phyloP scores from a whole-genome alignment of 768 basidiomycete genomes.

The Leucocoprinus sp. region DNA sequence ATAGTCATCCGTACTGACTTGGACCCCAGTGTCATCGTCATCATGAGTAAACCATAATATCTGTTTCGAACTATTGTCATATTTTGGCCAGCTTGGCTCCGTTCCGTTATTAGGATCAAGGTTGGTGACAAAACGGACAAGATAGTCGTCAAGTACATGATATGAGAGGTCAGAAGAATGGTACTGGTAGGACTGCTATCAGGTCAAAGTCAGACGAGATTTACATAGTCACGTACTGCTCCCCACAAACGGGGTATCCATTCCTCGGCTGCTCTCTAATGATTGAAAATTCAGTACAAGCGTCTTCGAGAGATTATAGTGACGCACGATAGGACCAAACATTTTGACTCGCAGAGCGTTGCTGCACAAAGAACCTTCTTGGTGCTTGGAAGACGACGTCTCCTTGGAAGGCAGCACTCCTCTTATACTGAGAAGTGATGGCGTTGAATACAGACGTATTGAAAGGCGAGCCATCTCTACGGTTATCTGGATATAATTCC shows the following conservation, averaged over 20 bases:
- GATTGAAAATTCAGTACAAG: neutral
- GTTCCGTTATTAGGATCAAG: slow-evolving; percentile 34
- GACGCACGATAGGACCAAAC: slow-evolving; percentile 37
- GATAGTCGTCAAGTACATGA: slow-evolving; percentile 33
- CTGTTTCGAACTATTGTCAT: slow-evolving; percentile 16
- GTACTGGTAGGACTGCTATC: slow-evolving; percentile 20
- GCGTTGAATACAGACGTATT: slow-evolving; percentile 34
- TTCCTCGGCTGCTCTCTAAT: slow-evolving; percentile 35
- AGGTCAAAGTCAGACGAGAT: neutral
- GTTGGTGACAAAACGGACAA: slow-evolving; percentile 35
- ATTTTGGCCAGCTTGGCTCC: slow-evolving; percentile 23
- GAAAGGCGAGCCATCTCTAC: slow-evolving; percentile 40
- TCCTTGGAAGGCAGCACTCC: slow-evolving; percentile 41
- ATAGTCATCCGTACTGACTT: slow-evolving; percentile 23
- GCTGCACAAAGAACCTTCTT: slow-evolving; percentile 38
- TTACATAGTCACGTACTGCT: slow-evolving; percentile 24
- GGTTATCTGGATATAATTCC: slow-evolving; percentile 29
- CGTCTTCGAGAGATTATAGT: neutral
- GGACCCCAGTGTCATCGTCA: slow-evolving; percentile 9
- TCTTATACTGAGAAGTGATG: slow-evolving; percentile 40
- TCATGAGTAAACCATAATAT: slow-evolving; percentile 19
- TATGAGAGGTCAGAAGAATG: slow-evolving; percentile 33
- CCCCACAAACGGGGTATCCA: slow-evolving; percentile 31
- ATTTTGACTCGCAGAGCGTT: slow-evolving; percentile 29
- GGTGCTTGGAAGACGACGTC: slow-evolving; percentile 46